Conservation (phyloP, 768 basidiomycete genomes). For the Phanerochaete sordida region DNA sequence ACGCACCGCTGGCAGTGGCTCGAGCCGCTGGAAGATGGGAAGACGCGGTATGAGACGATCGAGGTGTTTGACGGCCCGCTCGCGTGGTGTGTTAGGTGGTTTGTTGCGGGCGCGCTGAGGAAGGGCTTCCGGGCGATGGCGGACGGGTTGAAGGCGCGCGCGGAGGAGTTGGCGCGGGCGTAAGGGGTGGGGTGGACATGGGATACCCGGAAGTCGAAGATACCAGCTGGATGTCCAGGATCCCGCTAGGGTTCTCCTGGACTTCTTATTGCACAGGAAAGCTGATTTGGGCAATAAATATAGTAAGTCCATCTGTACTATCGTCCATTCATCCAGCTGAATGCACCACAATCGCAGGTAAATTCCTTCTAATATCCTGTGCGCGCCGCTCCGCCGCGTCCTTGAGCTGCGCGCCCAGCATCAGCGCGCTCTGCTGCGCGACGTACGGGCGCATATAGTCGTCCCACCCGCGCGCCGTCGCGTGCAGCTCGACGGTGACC, state of each 20-base stretch:
- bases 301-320: too few species aligned
- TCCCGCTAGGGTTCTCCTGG: too few species aligned
- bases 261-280: too few species aligned
- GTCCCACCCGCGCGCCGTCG: neutral
- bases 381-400: neutral
- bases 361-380: neutral
- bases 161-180: slow-evolving; percentile 32
- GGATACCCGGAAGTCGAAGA: too few species aligned
- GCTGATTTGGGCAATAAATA: too few species aligned
- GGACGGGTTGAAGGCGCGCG: slow-evolving; percentile 49
- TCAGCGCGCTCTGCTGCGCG: neutral
- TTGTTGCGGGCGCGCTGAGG: slow-evolving; percentile 39
- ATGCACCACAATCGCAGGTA: neutral
- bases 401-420: neutral
- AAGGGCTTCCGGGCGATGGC: slow-evolving; percentile 52
- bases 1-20: slow-evolving; percentile 66
- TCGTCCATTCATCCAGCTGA: neutral
- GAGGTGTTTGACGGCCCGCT: slow-evolving; percentile 57
- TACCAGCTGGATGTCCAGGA: too few species aligned
- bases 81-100: slow-evolving; percentile 49
- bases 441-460: neutral
- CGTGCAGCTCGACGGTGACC: neutral
- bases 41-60: slow-evolving; percentile 61
- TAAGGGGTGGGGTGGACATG: neutral
- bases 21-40: slow-evolving; percentile 40